Evolutionary conservation across 352 stramenopile genomes (phyloP).

Genomic region (Phytophthora tentaculata): DNA sequence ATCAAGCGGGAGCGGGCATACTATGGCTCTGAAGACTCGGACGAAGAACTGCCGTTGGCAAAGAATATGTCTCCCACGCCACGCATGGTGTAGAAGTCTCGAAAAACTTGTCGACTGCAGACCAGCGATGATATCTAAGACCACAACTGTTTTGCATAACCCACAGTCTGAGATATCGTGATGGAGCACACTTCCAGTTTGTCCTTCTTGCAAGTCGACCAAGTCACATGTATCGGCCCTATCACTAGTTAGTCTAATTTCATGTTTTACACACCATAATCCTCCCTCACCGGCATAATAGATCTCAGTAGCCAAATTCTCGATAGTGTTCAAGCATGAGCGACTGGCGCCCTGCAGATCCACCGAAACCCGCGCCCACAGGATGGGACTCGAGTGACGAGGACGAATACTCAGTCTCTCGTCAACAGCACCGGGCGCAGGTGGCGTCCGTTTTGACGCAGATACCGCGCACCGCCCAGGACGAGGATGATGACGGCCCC

Average conservation of each 20-base stretch:
- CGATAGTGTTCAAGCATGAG: constrained; percentile 14
- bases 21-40: constrained; percentile 73
- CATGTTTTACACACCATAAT: constrained; percentile 18
- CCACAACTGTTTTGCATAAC: constrained; percentile 31
- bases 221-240: constrained; percentile 3
- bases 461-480: constrained; percentile 30
- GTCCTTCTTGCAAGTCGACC: too few species aligned
- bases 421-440: constrained; percentile 36
- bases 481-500: constrained; percentile 20
- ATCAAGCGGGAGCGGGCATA: constrained; percentile 61
- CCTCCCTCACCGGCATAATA: constrained; percentile 13
- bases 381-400: constrained; percentile 34
- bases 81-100: constrained; percentile 33
- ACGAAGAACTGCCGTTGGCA: constrained; percentile 71
- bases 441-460: constrained; percentile 42
- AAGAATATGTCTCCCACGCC: constrained; percentile 69
- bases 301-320: constrained; percentile 33
- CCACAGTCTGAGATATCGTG: background rate
- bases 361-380: background rate
- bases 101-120: constrained; percentile 10
- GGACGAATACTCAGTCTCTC: constrained; percentile 26
- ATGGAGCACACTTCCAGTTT: constrained; percentile 1
- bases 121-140: constrained; percentile 34
- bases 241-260: constrained; percentile 16
- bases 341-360: constrained; percentile 16